Evolutionary conservation across 352 stramenopile species (phyloP).

Genomic region (Pythium coloratum): DNA sequence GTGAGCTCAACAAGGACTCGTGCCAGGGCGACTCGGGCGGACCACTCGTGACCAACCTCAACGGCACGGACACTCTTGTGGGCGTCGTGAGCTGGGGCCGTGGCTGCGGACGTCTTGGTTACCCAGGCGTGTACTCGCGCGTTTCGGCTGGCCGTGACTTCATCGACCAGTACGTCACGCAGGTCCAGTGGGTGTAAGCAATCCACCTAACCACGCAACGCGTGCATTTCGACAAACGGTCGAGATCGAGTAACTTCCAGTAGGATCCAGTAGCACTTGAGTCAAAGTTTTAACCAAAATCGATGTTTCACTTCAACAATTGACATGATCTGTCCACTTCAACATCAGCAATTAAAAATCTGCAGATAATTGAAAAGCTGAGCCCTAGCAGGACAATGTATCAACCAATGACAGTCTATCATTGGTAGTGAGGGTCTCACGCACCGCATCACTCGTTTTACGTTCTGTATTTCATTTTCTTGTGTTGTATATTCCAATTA

Average conservation of each 20-base stretch:
- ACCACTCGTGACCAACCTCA: slow-evolving; percentile 23
- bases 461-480: no score
- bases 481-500: no score
- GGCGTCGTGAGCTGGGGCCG: slow-evolving; percentile 32
- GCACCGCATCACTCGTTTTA: no score
- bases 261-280: neutral
- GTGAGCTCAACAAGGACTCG: slow-evolving; percentile 19
- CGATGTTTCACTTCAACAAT: neutral
- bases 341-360: neutral
- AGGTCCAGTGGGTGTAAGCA: slow-evolving; percentile 13
- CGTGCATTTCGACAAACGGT: no score
- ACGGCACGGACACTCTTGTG: slow-evolving; percentile 21
- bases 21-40: slow-evolving; percentile 28
- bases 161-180: slow-evolving; percentile 24
- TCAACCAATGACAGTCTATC: no score
- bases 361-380: neutral
- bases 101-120: slow-evolving; percentile 24
- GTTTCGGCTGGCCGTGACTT: slow-evolving; percentile 14
- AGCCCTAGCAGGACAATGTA: no score
- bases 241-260: neutral
- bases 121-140: slow-evolving; percentile 34
- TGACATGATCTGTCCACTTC: neutral
- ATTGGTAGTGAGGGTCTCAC: no score
- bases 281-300: neutral
- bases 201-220: no score